Evolutionary conservation across 257 asterid species (phyloP).

Genomic region (Lantana camara): DNA sequence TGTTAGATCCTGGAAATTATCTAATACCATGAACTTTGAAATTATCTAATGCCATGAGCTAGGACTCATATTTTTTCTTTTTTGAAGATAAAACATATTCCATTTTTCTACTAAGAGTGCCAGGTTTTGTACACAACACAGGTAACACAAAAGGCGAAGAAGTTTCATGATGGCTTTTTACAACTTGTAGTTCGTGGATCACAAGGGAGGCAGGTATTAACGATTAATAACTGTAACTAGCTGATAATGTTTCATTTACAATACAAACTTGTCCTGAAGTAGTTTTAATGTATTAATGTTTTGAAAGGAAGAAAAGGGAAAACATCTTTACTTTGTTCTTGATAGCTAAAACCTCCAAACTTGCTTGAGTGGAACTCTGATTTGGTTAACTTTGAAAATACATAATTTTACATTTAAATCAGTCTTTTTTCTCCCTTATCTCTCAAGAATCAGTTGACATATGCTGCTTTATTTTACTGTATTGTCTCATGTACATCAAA

Average conservation of each 20-base stretch:
- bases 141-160: constrained; percentile 80
- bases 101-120: no score
- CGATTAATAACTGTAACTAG: constrained; percentile 22
- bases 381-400: constrained; percentile 4
- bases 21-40: no score
- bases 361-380: not conserved
- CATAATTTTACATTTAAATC: constrained; percentile 13
- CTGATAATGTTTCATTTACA: no score
- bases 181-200: constrained; percentile 66
- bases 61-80: no score
- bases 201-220: constrained; percentile 86
- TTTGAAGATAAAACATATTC: no score
- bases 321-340: not conserved
- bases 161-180: constrained; percentile 77
- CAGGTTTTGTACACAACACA: constrained; percentile 86
- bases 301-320: no score
- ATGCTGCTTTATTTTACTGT: constrained; percentile 3
- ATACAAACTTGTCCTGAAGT: no score
- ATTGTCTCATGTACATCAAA: constrained; percentile 8
- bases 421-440: no score
- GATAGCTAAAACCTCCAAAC: not conserved
- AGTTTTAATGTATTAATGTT: no score
- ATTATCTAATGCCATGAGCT: no score
- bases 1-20: no score
- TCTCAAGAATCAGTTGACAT: not conserved